A percentile compares a stretch with the other conserved stretches of the same genome.
phyloP scores from a whole-genome alignment of 2,329 filamentous ascomycete genomes.

The Davidsoniella neocaledoniae region DNA sequence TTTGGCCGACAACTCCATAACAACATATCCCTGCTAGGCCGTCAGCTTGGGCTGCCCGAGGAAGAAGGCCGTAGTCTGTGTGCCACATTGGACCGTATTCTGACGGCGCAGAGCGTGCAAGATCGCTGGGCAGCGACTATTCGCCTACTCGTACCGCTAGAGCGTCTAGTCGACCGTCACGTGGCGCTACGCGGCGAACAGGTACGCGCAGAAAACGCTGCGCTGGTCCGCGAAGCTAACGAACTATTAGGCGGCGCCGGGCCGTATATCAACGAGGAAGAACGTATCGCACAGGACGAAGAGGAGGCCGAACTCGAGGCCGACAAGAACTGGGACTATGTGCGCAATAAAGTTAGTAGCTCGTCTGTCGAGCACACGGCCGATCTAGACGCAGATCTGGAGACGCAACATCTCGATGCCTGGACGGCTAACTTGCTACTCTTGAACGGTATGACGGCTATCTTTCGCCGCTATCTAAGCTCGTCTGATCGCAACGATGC shows the following conservation, averaged over 20 bases:
- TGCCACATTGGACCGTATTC: not conserved
- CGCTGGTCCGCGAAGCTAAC: not conserved
- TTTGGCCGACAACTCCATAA: not conserved
- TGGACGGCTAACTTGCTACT: constrained; percentile 7
- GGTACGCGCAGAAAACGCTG: constrained; percentile 2
- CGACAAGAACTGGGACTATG: constrained; percentile 6
- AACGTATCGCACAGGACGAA: not conserved
- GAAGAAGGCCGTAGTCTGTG: not conserved
- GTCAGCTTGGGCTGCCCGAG: not conserved
- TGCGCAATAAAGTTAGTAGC: not conserved
- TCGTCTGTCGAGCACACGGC: not conserved
- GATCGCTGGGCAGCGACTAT: not conserved
- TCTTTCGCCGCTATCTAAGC: constrained; percentile 3
- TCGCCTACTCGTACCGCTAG: not conserved
- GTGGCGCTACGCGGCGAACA: not conserved
- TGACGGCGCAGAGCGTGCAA: not conserved
- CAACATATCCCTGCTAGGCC: not conserved
- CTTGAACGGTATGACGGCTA: constrained; percentile 1
- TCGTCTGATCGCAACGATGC: constrained; percentile 4
- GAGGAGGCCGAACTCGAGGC: not conserved
- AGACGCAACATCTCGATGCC: constrained; percentile 5
- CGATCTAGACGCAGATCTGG: not conserved
- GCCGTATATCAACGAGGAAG: not conserved
- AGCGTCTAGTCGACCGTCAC: constrained; percentile 3
- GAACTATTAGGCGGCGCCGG: constrained; percentile 1